phyloP scores from a whole-genome alignment of 163 green algal genomes.

The Chloroidium sp. region DNA sequence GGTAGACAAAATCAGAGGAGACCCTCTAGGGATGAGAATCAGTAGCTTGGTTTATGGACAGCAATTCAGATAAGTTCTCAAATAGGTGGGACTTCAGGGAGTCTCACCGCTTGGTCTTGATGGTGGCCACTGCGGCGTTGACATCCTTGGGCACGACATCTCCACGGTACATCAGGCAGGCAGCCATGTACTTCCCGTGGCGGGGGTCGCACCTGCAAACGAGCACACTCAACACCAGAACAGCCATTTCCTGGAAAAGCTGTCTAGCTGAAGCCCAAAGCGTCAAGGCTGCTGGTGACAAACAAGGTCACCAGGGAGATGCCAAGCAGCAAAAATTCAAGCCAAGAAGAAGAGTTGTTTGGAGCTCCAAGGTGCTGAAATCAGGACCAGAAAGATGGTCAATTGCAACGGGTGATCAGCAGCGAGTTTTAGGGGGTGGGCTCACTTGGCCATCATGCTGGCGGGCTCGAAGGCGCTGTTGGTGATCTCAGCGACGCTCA shows the following conservation, averaged over 20 bases:
- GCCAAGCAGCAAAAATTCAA: too few relatives aligned
- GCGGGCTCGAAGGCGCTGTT: slow-evolving; percentile 96
- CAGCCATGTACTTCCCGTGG: slow-evolving; percentile 99
- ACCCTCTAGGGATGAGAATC: too few relatives aligned
- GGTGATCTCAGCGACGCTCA: slow-evolving; percentile 98
- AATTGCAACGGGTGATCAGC: neutral
- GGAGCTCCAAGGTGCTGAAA: neutral
- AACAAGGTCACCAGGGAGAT: too few relatives aligned
- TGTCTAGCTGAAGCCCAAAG: too few relatives aligned
- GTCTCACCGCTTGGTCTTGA: slow-evolving; percentile 93
- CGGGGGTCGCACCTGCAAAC: slow-evolving; percentile 72
- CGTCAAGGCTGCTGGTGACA: too few relatives aligned
- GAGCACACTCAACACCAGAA: neutral
- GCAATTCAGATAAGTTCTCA: too few relatives aligned
- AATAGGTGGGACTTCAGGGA: slow-evolving; percentile 31
- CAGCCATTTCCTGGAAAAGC: neutral
- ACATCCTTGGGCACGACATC: slow-evolving; percentile 98
- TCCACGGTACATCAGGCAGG: slow-evolving; percentile 99
- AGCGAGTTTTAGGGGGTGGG: neutral
- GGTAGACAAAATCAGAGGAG: too few relatives aligned
- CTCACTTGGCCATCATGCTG: slow-evolving; percentile 95
- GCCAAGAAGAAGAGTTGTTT: too few relatives aligned
- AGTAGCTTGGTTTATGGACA: too few relatives aligned
- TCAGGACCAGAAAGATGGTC: neutral
- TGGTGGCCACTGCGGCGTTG: slow-evolving; percentile 92